Evolutionary conservation across 1,139 yeast genomes (phyloP).

Genomic region (Kodamaea alishanica): DNA sequence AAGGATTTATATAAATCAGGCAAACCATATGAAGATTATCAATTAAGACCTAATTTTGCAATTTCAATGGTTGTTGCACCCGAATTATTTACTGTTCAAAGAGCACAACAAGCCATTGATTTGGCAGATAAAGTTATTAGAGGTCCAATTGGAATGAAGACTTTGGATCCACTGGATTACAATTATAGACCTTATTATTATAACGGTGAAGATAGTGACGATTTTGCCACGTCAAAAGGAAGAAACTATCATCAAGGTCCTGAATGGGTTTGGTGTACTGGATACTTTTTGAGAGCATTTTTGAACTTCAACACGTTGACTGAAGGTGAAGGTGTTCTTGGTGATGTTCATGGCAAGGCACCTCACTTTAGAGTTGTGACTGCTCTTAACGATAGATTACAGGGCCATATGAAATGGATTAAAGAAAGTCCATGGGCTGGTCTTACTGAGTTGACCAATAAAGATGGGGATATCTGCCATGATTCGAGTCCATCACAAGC

Average conservation of each 20-base stretch:
- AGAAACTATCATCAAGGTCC: slow-evolving; percentile 98
- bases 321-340: background rate
- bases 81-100: slow-evolving; percentile 65
- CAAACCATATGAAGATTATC: slow-evolving; percentile 90
- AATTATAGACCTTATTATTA: slow-evolving; percentile 87
- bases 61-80: slow-evolving; percentile 95
- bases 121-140: slow-evolving; percentile 70
- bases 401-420: slow-evolving; percentile 68
- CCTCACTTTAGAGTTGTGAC: slow-evolving; percentile 35
- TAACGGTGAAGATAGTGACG: slow-evolving; percentile 75
- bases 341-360: slow-evolving; percentile 18
- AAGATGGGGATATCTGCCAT: slow-evolving; percentile 71
- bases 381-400: slow-evolving; percentile 52
- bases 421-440: slow-evolving; percentile 86
- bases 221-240: slow-evolving; percentile 92
- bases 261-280: slow-evolving; percentile 94
- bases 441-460: slow-evolving; percentile 85
- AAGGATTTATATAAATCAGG: slow-evolving; percentile 81
- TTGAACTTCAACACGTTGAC: slow-evolving; percentile 47
- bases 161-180: slow-evolving; percentile 88
- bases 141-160: slow-evolving; percentile 90
- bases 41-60: slow-evolving; percentile 85
- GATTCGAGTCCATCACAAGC: slow-evolving; percentile 97
- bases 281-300: slow-evolving; percentile 81
- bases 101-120: slow-evolving; percentile 61